Conservation (phyloP, 2,329 filamentous ascomycete genomes). For the Fusarium brevicatenulatum region DNA sequence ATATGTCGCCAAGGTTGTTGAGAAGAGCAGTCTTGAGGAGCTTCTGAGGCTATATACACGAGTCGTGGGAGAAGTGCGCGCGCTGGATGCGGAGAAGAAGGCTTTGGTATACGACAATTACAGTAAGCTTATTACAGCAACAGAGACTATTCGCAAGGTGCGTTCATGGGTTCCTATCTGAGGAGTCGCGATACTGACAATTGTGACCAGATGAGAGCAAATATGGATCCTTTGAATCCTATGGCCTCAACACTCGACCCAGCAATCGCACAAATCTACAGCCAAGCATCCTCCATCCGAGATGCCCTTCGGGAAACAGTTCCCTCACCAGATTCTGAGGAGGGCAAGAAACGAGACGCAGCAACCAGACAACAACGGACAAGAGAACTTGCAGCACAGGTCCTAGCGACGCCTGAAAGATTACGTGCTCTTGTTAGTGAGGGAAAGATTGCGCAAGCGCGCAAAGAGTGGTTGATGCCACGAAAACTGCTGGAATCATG, state of each 20-base stretch:
- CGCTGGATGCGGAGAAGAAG: conserved; percentile 95
- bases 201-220: conserved; percentile 73
- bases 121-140: conserved; percentile 94
- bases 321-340: conserved; percentile 57
- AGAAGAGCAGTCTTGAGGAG: conserved; percentile 72
- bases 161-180: neutral
- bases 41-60: conserved; percentile 76
- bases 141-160: conserved; percentile 89
- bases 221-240: conserved; percentile 82
- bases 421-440: conserved; percentile 67
- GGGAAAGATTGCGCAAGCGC: conserved; percentile 70
- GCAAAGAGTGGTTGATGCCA: conserved; percentile 65
- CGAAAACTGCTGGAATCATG: conserved; percentile 62
- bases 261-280: conserved; percentile 79
- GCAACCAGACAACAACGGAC: conserved; percentile 51
- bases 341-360: conserved; percentile 49
- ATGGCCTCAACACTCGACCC: conserved; percentile 78
- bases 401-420: conserved; percentile 68
- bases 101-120: conserved; percentile 99
- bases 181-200: neutral
- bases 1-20: conserved; percentile 71
- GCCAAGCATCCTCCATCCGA: conserved; percentile 65
- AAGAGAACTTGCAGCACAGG: conserved; percentile 70
- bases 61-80: conserved; percentile 82
- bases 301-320: conserved; percentile 61